A percentile compares a stretch with the other conserved stretches of the same genome.
Evolutionary conservation across 768 basidiomycete genomes (phyloP).

Genomic region (Austroboletus festivus): DNA sequence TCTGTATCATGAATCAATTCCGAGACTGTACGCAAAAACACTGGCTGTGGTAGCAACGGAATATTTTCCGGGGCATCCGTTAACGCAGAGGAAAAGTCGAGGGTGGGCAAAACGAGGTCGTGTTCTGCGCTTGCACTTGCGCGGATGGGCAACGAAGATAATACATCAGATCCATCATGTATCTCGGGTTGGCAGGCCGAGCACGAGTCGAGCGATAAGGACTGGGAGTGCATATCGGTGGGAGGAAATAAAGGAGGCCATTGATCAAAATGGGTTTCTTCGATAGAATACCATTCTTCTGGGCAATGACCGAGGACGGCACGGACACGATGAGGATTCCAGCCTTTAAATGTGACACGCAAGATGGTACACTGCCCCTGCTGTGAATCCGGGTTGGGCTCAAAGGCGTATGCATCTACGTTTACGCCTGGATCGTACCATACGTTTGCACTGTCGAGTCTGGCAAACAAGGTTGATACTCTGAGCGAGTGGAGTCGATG

Average conservation of each 20-base stretch:
- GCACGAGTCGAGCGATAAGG: conserved; percentile 1
- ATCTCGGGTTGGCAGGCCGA: conserved; percentile 6
- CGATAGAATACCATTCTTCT: conserved; percentile 71
- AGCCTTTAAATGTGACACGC: conserved; percentile 70
- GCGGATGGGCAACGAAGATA: conserved; percentile 13
- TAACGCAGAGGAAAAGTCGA: conserved; percentile 64
- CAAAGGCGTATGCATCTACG: conserved; percentile 61
- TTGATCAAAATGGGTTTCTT: conserved; percentile 45
- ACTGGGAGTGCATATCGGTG: background rate
- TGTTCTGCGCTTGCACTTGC: conserved; percentile 51
- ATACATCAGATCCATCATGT: conserved; percentile 3
- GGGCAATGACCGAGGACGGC: conserved; percentile 68
- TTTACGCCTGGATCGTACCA: conserved; percentile 53
- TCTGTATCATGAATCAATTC: conserved; percentile 17
- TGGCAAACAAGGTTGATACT: conserved; percentile 65
- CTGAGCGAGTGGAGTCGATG: conserved; percentile 58
- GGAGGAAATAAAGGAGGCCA: conserved; percentile 3
- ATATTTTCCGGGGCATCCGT: conserved; percentile 2
- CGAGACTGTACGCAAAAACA: conserved; percentile 22
- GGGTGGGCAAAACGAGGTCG: conserved; percentile 73
- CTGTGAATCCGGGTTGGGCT: conserved; percentile 28
- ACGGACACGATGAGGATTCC: conserved; percentile 64
- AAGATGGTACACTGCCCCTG: conserved; percentile 64
- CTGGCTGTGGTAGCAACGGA: conserved; percentile 12
- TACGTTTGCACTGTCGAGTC: conserved; percentile 65